A percentile compares a stretch with the other conserved stretches of the same genome.
Evolutionary conservation across 805 yeast genomes (phyloP).

Genomic region (Candida dajiaensis): DNA sequence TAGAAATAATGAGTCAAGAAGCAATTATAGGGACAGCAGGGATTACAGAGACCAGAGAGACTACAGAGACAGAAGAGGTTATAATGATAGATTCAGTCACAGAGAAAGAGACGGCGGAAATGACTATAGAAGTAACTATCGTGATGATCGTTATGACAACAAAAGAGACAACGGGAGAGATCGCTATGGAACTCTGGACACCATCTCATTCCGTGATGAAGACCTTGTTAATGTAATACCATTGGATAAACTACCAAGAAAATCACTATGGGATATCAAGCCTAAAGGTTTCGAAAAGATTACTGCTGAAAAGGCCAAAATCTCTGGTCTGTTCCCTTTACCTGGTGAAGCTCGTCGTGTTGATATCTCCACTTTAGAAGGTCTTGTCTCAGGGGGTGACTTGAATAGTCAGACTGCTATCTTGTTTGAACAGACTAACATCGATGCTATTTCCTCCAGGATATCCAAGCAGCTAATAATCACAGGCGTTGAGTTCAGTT

Average conservation of each 20-base stretch:
- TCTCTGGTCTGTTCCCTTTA: slow-evolving; percentile 70
- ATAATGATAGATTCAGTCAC: slow-evolving; percentile 4
- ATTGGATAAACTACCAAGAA: slow-evolving; percentile 45
- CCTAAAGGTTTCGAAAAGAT: slow-evolving; percentile 72
- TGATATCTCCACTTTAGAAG: slow-evolving; percentile 27
- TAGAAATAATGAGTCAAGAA: neutral
- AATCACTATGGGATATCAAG: slow-evolving; percentile 62
- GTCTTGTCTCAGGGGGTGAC: slow-evolving; percentile 26
- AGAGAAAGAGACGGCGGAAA: slow-evolving; percentile 7
- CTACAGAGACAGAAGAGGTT: slow-evolving; percentile 4
- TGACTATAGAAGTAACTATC: slow-evolving; percentile 6
- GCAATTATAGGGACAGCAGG: neutral
- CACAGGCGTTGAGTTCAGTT: slow-evolving; percentile 25
- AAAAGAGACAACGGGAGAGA: slow-evolving; percentile 3
- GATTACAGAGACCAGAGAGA: slow-evolving; percentile 3
- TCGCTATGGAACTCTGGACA: neutral
- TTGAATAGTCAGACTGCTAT: slow-evolving; percentile 26
- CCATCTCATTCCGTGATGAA: slow-evolving; percentile 12
- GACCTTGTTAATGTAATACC: slow-evolving; percentile 37
- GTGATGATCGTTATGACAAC: slow-evolving; percentile 3
- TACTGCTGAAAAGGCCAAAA: slow-evolving; percentile 70
- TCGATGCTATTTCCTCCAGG: slow-evolving; percentile 24
- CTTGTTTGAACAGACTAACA: slow-evolving; percentile 28
- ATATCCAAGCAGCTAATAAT: slow-evolving; percentile 24
- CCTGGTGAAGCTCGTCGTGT: slow-evolving; percentile 52